Evolutionary conservation across 106 monocot species (phyloP), one percentile per base, ranked within the genome.

Genomic region (Agapanthus africanus): DNA sequence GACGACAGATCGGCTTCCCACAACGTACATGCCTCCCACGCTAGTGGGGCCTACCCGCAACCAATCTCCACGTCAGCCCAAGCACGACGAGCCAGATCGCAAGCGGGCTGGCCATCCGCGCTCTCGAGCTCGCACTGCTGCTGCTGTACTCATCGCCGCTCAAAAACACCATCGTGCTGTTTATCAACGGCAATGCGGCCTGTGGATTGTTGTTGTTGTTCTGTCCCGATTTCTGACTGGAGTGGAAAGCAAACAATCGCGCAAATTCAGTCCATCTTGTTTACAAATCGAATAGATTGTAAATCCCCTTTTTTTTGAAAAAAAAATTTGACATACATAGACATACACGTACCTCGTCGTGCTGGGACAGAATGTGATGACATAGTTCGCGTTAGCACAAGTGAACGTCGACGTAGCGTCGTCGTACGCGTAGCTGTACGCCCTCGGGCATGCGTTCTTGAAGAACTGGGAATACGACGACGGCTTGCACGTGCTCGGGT

Each of bases 381-480:
- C 32, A 37, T 92, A 92, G 57, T 78, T 74, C 28, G 82, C 85
- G 11, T 69, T 15, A 37, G 68, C 75, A 62, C 91, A 92, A 13
- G 91, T 92, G 66, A 92, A 92, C 2, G 91, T 92, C 4, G 80
- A 80, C 38, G 88, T 92, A 13, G 80, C 70, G 44, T 92, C 91
- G 54, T 92, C 87, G 65, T 88, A 92, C 35, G 91, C 91, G 59
- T 92, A 92, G 73, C 91, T 92, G 73, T 92, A 92, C 0, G 91
- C 84, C n/a, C 84, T 54, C 0, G 88, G 88, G 67, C 88, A 88
- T 3, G 88, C 88, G 66, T 84, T 84, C 80, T 92, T 92, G 82
- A 92, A 92, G 78, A 92, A 78, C 80, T 78, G 65, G 4, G 91
- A 92, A 77, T 88, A 92, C 0, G 76, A 41, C 19, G 80, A 66